Conservation (phyloP, 192 early-diverging fungal species). For the Linnemannia schmuckeri region DNA sequence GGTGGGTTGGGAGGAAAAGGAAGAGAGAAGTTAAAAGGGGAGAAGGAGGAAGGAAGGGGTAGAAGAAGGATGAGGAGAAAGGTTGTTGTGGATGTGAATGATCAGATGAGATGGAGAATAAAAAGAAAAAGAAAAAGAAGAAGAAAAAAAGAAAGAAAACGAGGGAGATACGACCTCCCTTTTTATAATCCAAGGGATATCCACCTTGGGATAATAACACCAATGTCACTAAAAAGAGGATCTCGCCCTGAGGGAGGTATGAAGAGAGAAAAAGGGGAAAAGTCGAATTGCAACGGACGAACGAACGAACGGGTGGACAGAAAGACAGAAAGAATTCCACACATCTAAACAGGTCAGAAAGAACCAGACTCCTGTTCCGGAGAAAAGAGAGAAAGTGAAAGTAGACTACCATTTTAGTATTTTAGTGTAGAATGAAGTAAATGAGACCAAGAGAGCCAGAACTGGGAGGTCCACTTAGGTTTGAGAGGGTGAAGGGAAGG, state of each 20-base stretch:
- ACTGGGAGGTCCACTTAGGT: not conserved
- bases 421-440: not conserved
- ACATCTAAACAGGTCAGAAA: too few species aligned
- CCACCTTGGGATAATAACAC: not conserved
- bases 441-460: not conserved
- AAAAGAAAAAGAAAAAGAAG: not conserved
- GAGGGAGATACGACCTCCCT: not conserved
- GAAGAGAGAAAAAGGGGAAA: too few species aligned
- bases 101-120: not conserved
- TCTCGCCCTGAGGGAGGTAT: not conserved
- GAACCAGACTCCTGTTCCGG: not conserved
- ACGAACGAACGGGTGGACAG: too few species aligned
- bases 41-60: not conserved
- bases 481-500: too few species aligned
- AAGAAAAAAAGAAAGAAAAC: too few species aligned
- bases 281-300: too few species aligned
- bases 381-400: not conserved
- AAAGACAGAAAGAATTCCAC: too few species aligned
- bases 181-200: not conserved
- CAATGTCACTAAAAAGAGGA: not conserved
- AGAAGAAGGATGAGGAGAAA: not conserved
- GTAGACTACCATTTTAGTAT: too few species aligned
- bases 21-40: not conserved
- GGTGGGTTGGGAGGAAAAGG: not conserved
- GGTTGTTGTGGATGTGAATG: not conserved